phyloP scores from a whole-genome alignment of 2,329 filamentous ascomycete species.

The Trichoderma sp. region DNA sequence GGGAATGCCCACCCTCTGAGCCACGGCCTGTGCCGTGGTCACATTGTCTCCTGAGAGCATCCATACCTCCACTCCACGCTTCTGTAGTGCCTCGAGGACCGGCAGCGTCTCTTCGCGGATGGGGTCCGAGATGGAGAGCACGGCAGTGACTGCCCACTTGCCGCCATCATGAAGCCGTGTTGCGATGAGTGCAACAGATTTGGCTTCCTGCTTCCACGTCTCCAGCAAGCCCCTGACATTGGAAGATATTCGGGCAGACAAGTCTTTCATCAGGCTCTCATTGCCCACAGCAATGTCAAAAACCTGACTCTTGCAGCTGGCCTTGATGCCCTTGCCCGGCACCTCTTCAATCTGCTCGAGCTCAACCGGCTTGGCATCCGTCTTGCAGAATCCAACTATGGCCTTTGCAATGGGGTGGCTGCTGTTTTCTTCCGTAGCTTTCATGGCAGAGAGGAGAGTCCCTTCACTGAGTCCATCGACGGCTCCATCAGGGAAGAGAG shows the following conservation, averaged over 20 bases:
- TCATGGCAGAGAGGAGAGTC: slow-evolving; percentile 53
- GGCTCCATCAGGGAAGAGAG: slow-evolving; percentile 37
- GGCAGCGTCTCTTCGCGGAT: slow-evolving; percentile 69
- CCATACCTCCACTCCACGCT: slow-evolving; percentile 71
- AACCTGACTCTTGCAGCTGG: slow-evolving; percentile 42
- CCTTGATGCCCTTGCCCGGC: slow-evolving; percentile 69
- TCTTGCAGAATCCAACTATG: slow-evolving; percentile 60
- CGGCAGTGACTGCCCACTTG: slow-evolving; percentile 55
- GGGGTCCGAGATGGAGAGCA: slow-evolving; percentile 77
- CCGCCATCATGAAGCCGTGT: slow-evolving; percentile 32
- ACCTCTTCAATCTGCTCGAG: slow-evolving; percentile 59
- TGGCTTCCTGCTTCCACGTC: slow-evolving; percentile 61
- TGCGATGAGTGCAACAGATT: slow-evolving; percentile 62
- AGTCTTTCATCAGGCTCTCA: slow-evolving; percentile 63
- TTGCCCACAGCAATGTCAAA: slow-evolving; percentile 67
- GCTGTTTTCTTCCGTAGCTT: slow-evolving; percentile 66
- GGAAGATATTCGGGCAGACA: slow-evolving; percentile 40
- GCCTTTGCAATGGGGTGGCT: slow-evolving; percentile 74
- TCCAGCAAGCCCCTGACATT: slow-evolving; percentile 41
- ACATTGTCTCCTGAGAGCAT: slow-evolving; percentile 92
- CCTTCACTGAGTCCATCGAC: slow-evolving; percentile 28
- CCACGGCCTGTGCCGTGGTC: slow-evolving; percentile 81
- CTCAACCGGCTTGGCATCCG: slow-evolving; percentile 32
- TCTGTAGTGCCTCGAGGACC: slow-evolving; percentile 63
- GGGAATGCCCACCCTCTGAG: slow-evolving; percentile 70